Evolutionary conservation across 768 basidiomycete genomes (phyloP), one percentile per base, ranked within the genome.

Genomic region (Exsudoporus frostii): DNA sequence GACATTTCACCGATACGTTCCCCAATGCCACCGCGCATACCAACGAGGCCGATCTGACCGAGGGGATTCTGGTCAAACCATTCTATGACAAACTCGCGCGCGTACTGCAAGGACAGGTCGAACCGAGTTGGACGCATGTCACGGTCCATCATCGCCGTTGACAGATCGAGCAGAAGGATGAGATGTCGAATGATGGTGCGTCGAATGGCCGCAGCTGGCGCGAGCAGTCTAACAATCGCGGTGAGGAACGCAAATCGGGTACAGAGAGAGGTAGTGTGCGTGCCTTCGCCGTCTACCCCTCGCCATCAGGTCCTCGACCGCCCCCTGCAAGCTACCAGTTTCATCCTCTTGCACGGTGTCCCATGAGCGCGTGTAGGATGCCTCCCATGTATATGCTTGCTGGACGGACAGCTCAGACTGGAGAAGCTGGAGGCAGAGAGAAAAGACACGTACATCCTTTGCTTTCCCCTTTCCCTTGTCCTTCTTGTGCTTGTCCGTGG

Each of bases 31-130:
- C 90, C 84, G 22, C 94, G 78, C 83, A 98, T 92, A 6, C 91
- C 92, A 17, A 98, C 92, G 29, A 98, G 75, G 2, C 94, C 96
- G 58, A 99, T 91, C 71, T 98, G 97, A 20, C 96, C 95, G 13
- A 99, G 78, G 1, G 97, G 97, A 65, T 99, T 99, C 74, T 98
- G 97, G 72, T 99, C 97, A 70, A 98, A 99, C 95, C 96, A 99
- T 68, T 99, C 97, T 7, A 81, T 76, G 27, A 98, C 80, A 60
- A 98, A 99, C 61, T 92, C 91, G 53, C 93, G 82, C 14, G 93
- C 83, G 66, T 95, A 96, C 64, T 94, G 87, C 40, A 98, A 73
- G 62, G 86, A 88, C 30, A 99, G 71, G 65, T 97, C 95, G 60
- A 96, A 95, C 51, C 97, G 82, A 20, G 91, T 93, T 11, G 95